phyloP scores from a whole-genome alignment of 768 basidiomycete species.

The button mushroom (Agaricus bisporus) region DNA sequence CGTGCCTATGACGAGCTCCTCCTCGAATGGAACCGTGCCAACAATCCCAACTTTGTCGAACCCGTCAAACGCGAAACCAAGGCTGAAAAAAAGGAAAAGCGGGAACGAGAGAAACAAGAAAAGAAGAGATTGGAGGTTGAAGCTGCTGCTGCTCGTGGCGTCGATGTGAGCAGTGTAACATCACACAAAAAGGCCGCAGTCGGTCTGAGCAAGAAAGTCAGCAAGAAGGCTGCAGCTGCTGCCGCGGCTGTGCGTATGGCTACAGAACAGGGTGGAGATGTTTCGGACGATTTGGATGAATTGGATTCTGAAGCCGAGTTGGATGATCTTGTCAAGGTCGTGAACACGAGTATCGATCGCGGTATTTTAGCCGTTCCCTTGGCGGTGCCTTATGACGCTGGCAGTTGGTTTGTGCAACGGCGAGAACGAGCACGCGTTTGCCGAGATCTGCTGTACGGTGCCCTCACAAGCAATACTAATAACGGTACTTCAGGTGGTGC shows the following conservation, averaged over 20 bases:
- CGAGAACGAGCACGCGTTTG: constrained; percentile 60
- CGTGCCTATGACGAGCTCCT: constrained; percentile 80
- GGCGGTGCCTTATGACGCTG: constrained; percentile 66
- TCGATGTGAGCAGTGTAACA: constrained; percentile 40
- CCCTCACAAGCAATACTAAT: constrained; percentile 37
- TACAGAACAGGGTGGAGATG: constrained; percentile 49
- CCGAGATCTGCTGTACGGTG: constrained; percentile 51
- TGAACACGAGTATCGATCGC: constrained; percentile 47
- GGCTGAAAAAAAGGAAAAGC: constrained; percentile 81
- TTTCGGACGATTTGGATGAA: constrained; percentile 67
- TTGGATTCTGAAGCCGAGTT: constrained; percentile 83
- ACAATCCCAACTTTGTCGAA: constrained; percentile 86
- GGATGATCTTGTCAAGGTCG: constrained; percentile 62
- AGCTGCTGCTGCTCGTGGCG: constrained; percentile 53
- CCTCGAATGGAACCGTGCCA: constrained; percentile 84
- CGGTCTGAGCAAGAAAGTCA: constrained; percentile 47
- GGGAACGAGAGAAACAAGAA: constrained; percentile 75
- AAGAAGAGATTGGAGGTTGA: constrained; percentile 72
- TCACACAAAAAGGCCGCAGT: constrained; percentile 37
- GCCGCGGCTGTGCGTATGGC: constrained; percentile 44
- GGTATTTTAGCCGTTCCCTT: constrained; percentile 61
- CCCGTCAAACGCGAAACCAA: constrained; percentile 84
- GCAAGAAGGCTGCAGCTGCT: constrained; percentile 55
- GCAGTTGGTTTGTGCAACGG: constrained; percentile 78
- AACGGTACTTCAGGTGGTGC: constrained; percentile 25